phyloP scores from a whole-genome alignment of 2,329 filamentous ascomycete species.

The Keithomyces neogunnii region DNA sequence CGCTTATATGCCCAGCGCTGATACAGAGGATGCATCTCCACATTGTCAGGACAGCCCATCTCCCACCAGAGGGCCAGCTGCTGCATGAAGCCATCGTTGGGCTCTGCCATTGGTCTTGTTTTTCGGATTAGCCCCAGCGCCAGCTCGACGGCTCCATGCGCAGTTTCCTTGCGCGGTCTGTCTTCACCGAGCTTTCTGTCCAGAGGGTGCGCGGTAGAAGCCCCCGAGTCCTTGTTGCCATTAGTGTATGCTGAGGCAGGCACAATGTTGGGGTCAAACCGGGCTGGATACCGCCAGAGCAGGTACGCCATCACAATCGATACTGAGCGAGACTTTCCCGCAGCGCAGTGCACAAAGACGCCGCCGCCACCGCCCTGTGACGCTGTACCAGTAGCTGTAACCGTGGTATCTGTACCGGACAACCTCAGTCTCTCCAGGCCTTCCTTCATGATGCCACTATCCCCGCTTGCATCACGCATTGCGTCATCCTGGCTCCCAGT shows the following conservation, averaged over 20 bases:
- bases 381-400: no score
- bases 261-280: constrained; percentile 34
- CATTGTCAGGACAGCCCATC: constrained; percentile 67
- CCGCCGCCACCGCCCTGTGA: constrained; percentile 30
- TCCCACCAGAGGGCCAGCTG: constrained; percentile 81
- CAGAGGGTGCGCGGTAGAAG: background rate
- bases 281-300: constrained; percentile 55
- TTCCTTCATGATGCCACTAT: constrained; percentile 2
- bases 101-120: constrained; percentile 70
- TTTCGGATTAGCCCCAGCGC: constrained; percentile 64
- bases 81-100: constrained; percentile 84
- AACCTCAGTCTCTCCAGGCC: constrained; percentile 5
- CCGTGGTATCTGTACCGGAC: background rate
- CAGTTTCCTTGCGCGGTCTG: constrained; percentile 24
- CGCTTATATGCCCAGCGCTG: constrained; percentile 58
- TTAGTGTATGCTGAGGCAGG: constrained; percentile 13
- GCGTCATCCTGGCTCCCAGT: constrained; percentile 3
- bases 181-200: constrained; percentile 7
- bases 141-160: constrained; percentile 38
- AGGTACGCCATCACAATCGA: constrained; percentile 79
- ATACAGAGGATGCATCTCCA: constrained; percentile 65
- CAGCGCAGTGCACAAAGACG: constrained; percentile 67
- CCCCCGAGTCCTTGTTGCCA: background rate
- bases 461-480: background rate
- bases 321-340: constrained; percentile 91